A percentile compares a stretch with the other conserved stretches of the same genome.
These are phyloP conservation scores for Magnusiomyces ingens DNA, from an alignment of 1,139 yeast genomes.

Conservation along the genomic window DNA sequence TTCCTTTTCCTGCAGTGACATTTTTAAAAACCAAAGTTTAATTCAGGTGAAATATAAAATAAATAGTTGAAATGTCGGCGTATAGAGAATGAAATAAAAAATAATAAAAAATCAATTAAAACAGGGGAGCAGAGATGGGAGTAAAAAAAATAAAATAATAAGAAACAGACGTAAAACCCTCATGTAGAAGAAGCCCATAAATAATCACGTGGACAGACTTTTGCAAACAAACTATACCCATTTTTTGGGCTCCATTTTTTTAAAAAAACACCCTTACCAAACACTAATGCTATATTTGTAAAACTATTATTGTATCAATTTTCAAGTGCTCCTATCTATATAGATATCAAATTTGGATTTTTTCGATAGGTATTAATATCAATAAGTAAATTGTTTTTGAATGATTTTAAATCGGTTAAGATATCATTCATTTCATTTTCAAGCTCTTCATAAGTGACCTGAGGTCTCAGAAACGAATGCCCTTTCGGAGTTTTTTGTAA, in stretches of 20 bases:
- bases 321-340: too few relatives aligned
- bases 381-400: slow-evolving; percentile 1
- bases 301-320: too few relatives aligned
- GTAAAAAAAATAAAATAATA: too few relatives aligned
- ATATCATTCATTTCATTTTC: slow-evolving; percentile 11
- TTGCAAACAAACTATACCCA: too few relatives aligned
- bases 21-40: neutral
- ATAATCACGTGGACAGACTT: too few relatives aligned
- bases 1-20: neutral
- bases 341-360: too few relatives aligned
- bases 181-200: too few relatives aligned
- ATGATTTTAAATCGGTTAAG: slow-evolving; percentile 9
- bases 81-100: neutral
- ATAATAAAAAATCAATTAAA: neutral
- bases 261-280: too few relatives aligned
- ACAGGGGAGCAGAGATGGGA: too few relatives aligned
- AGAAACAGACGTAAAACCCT: too few relatives aligned
- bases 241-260: too few relatives aligned
- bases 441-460: slow-evolving; percentile 12
- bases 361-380: slow-evolving; percentile 5
- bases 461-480: neutral
- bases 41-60: neutral
- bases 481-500: neutral
- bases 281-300: too few relatives aligned
- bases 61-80: neutral